Percentiles rank a stretch among this genome's conserved stretches.
phyloP scores from a whole-genome alignment of 2,329 filamentous ascomycete species.

The Chrysoporthe cubensis region DNA sequence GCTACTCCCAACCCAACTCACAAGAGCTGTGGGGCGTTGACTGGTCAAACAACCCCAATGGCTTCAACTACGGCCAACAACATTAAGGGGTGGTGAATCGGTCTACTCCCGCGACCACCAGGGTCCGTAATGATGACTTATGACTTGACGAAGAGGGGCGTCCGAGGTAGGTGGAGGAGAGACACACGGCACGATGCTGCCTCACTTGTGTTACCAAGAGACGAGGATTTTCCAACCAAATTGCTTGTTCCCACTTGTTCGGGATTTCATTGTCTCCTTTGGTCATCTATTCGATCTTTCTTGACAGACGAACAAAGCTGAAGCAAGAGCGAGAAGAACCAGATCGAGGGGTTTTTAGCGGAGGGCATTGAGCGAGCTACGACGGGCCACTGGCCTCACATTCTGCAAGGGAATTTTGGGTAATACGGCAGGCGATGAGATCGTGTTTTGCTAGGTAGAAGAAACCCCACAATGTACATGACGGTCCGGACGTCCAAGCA shows the following conservation, averaged over 20 bases:
- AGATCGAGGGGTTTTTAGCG: not conserved
- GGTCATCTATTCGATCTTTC: constrained; percentile 5
- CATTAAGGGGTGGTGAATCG: constrained; percentile 31
- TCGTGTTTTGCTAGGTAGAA: constrained; percentile 21
- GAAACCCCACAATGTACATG: constrained; percentile 18
- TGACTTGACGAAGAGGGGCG: constrained; percentile 22
- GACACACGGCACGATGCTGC: constrained; percentile 7
- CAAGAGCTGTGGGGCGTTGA: constrained; percentile 55
- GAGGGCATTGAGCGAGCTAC: not conserved
- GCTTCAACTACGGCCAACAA: constrained; percentile 40
- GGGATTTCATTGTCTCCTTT: constrained; percentile 15
- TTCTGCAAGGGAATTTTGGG: constrained; percentile 17
- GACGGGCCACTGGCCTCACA: not conserved
- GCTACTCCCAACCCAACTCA: constrained; percentile 57
- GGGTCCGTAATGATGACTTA: constrained; percentile 16
- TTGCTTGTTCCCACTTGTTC: constrained; percentile 20
- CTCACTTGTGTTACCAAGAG: constrained; percentile 16
- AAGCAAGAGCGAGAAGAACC: not conserved
- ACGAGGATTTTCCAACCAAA: constrained; percentile 8
- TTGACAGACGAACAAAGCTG: constrained; percentile 6
- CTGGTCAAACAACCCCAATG: constrained; percentile 41
- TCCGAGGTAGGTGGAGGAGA: not conserved
- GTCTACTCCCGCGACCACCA: not conserved
- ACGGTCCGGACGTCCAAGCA: constrained; percentile 13
- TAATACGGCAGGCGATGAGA: constrained; percentile 19